These are phyloP conservation scores for Stenocarpella maydis DNA, from an alignment of 2,329 filamentous ascomycete genomes.

Conservation along the genomic window DNA sequence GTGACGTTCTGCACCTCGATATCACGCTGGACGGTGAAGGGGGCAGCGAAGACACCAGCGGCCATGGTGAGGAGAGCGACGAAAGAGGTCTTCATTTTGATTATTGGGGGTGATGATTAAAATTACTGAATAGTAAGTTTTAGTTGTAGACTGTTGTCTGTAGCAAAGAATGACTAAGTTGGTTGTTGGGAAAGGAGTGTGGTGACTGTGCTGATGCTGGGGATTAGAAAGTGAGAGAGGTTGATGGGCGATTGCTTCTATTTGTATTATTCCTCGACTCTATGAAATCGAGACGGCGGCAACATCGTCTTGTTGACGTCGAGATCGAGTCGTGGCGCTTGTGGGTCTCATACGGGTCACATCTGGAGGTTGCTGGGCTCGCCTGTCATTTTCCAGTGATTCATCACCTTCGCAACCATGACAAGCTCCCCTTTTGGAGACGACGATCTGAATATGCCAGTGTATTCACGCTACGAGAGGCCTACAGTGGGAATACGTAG, in stretches of 20 bases:
- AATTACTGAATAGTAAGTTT: constrained; percentile 25
- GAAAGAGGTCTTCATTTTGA: constrained; percentile 41
- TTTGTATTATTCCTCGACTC: constrained; percentile 18
- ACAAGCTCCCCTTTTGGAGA: constrained; percentile 1
- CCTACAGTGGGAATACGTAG: not conserved
- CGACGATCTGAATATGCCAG: constrained; percentile 27
- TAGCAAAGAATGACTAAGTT: constrained; percentile 24
- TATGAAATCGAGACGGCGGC: not conserved
- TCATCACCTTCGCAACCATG: constrained; percentile 13
- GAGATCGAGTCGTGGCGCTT: not conserved
- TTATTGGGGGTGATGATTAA: constrained; percentile 16
- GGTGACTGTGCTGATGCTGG: constrained; percentile 21
- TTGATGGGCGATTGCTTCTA: constrained; percentile 18
- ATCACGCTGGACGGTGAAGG: constrained; percentile 38
- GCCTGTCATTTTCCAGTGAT: not conserved
- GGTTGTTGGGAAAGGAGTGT: constrained; percentile 22
- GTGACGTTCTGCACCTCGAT: constrained; percentile 37
- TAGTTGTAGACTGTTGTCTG: constrained; percentile 9
- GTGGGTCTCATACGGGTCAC: not conserved
- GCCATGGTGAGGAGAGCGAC: constrained; percentile 39
- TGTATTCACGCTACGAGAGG: not conserved
- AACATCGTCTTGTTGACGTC: not conserved
- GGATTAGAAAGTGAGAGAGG: constrained; percentile 9
- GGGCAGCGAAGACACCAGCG: constrained; percentile 38
- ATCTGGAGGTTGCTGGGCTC: constrained; percentile 1